These are phyloP conservation scores for Plasmodium inui DNA, from an alignment of 169 alveolate species.

Conservation along the genomic window DNA sequence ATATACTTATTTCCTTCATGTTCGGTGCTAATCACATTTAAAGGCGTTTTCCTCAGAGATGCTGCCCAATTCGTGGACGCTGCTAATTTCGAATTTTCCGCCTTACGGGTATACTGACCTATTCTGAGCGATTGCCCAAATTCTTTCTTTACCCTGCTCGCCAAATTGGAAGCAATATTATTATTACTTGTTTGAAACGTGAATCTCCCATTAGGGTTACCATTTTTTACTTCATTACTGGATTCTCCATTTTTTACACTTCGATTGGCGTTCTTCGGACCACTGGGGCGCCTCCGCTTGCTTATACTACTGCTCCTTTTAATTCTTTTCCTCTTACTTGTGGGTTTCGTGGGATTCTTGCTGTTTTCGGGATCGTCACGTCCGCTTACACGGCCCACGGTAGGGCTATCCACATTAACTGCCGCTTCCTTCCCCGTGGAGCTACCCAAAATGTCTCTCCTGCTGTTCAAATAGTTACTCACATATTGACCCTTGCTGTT, in stretches of 20 bases:
- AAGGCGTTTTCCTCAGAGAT: not conserved
- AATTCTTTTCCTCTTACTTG: not conserved
- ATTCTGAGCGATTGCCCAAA: not conserved
- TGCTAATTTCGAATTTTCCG: not conserved
- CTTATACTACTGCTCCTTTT: not conserved
- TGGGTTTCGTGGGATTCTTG: not conserved
- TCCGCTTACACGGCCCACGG: not conserved
- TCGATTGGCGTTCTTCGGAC: not conserved
- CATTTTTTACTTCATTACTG: not conserved
- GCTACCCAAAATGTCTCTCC: not conserved
- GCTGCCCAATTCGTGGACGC: not conserved
- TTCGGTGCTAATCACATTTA: not conserved
- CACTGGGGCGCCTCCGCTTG: not conserved
- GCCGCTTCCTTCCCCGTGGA: not conserved
- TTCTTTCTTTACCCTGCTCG: not conserved
- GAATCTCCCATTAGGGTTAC: not conserved
- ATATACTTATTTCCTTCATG: not conserved
- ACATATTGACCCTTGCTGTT: not conserved
- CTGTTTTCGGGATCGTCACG: not conserved
- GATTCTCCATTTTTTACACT: not conserved
- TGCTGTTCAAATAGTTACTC: not conserved
- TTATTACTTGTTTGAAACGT: not conserved
- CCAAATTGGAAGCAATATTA: not conserved
- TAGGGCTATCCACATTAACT: not conserved
- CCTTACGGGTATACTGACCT: not conserved